Percentiles rank a stretch among this genome's conserved stretches.
Conservation (phyloP, 2,329 filamentous ascomycete genomes). For the Hypocreales sp. region DNA sequence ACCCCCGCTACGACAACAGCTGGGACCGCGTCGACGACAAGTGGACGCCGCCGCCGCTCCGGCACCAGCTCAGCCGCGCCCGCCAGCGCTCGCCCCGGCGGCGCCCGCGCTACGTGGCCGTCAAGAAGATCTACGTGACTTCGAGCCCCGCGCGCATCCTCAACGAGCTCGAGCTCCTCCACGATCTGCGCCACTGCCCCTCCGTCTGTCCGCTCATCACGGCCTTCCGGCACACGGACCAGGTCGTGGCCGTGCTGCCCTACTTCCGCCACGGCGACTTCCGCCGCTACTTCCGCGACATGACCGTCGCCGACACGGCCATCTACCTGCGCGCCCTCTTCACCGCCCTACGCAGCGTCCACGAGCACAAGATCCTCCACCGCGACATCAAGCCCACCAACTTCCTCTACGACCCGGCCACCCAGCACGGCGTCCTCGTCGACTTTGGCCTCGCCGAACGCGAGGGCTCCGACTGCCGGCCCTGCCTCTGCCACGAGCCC, state of each 20-base stretch:
- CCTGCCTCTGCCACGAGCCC: conserved; percentile 65
- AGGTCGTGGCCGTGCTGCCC: conserved; percentile 86
- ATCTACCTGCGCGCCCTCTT: conserved; percentile 85
- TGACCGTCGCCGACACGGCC: conserved; percentile 73
- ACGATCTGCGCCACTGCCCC: conserved; percentile 68
- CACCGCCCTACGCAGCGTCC: conserved; percentile 68
- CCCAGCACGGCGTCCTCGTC: conserved; percentile 78
- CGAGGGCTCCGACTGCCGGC: conserved; percentile 60
- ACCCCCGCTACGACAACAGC: conserved; percentile 67
- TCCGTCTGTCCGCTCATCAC: conserved; percentile 93
- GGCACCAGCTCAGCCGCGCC: conserved; percentile 24
- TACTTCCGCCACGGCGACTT: conserved; percentile 97
- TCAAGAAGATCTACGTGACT: conserved; percentile 99
- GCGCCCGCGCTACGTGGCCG: conserved; percentile 65
- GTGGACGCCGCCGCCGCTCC: conserved; percentile 55
- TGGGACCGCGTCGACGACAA: conserved; percentile 67
- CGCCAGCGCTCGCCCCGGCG: conserved; percentile 13
- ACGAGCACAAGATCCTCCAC: conserved; percentile 74
- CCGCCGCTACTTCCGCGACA: conserved; percentile 81
- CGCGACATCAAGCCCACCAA: conserved; percentile 97
- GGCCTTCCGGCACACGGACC: conserved; percentile 86
- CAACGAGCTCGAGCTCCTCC: conserved; percentile 87
- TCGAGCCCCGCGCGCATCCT: conserved; percentile 86
- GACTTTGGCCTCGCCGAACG: conserved; percentile 95
- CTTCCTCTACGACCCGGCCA: conserved; percentile 77